Evolutionary conservation across 2,329 filamentous ascomycete species (phyloP).

Genomic region (Zasmidium citrigriseum): DNA sequence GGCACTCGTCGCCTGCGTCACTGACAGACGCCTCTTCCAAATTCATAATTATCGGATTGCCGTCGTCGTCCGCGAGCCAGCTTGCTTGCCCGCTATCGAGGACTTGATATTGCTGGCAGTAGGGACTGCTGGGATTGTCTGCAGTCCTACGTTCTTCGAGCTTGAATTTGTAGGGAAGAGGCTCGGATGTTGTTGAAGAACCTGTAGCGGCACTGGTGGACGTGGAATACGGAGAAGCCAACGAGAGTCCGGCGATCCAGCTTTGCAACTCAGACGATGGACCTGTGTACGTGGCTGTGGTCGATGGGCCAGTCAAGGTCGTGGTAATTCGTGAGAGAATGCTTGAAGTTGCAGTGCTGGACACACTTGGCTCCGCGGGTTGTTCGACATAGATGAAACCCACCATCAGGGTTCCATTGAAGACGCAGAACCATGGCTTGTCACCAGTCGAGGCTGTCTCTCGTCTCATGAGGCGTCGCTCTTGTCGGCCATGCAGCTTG

Average conservation of each 20-base stretch:
- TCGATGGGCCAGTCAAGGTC: too few relatives aligned
- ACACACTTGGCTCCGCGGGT: neutral
- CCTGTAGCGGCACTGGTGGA: neutral
- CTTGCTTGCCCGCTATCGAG: slow-evolving; percentile 50
- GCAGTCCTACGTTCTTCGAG: slow-evolving; percentile 64
- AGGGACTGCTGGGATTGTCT: slow-evolving; percentile 43
- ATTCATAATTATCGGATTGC: slow-evolving; percentile 14
- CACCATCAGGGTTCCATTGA: slow-evolving; percentile 67
- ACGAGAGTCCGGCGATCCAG: too few relatives aligned
- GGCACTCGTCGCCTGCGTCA: slow-evolving; percentile 28
- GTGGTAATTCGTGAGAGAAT: too few relatives aligned
- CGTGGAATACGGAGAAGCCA: neutral
- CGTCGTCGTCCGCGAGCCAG: slow-evolving; percentile 33
- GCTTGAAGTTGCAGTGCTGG: too few relatives aligned
- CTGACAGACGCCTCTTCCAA: slow-evolving; percentile 6
- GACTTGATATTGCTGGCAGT: slow-evolving; percentile 66
- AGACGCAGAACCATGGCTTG: slow-evolving; percentile 68
- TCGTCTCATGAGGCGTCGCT: neutral
- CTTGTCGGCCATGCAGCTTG: too few relatives aligned
- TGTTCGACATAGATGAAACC: slow-evolving; percentile 64
- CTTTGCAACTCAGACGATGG: too few relatives aligned
- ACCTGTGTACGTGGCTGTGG: too few relatives aligned
- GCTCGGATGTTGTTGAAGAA: too few relatives aligned
- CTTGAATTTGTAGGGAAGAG: slow-evolving; percentile 52
- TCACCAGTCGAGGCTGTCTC: slow-evolving; percentile 45